phyloP scores from a whole-genome alignment of 805 yeast species.

The Starmerella kuoi region DNA sequence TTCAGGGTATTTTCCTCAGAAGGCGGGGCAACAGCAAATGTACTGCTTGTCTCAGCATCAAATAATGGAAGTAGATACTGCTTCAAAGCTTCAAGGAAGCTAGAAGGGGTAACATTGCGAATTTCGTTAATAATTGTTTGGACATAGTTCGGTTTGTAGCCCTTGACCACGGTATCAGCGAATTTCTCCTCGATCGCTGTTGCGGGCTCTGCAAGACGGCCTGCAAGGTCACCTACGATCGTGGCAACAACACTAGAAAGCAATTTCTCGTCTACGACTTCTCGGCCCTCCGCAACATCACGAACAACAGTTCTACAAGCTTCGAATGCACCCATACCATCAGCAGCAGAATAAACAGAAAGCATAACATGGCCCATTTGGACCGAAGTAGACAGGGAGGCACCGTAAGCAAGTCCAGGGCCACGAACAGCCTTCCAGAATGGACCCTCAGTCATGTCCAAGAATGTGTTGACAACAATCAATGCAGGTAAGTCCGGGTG shows the following conservation, averaged over 20 bases:
- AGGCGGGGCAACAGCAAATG: conserved; percentile 67
- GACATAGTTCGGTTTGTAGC: conserved; percentile 59
- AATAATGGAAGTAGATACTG: conserved; percentile 58
- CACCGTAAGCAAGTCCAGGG: conserved; percentile 87
- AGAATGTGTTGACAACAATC: conserved; percentile 58
- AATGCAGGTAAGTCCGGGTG: conserved; percentile 57
- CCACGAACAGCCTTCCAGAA: conserved; percentile 95
- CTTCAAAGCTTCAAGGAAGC: conserved; percentile 36
- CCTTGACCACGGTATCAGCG: conserved; percentile 50
- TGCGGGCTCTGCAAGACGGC: conserved; percentile 49
- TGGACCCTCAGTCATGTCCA: conserved; percentile 89
- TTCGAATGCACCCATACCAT: conserved; percentile 49
- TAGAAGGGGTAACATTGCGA: conserved; percentile 39
- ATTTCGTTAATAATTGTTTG: conserved; percentile 41
- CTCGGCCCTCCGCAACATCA: conserved; percentile 44
- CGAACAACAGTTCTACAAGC: conserved; percentile 55
- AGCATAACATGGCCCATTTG: conserved; percentile 54
- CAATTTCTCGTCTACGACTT: conserved; percentile 43
- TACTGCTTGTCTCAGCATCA: conserved; percentile 39
- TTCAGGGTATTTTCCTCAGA: conserved; percentile 40
- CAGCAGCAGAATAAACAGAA: conserved; percentile 71
- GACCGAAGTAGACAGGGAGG: conserved; percentile 41
- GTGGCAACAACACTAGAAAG: conserved; percentile 66
- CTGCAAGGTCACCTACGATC: conserved; percentile 60
- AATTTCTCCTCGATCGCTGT: conserved; percentile 58